phyloP scores from a whole-genome alignment of 148 eudicot species.

The Camellia lanceoleosa region DNA sequence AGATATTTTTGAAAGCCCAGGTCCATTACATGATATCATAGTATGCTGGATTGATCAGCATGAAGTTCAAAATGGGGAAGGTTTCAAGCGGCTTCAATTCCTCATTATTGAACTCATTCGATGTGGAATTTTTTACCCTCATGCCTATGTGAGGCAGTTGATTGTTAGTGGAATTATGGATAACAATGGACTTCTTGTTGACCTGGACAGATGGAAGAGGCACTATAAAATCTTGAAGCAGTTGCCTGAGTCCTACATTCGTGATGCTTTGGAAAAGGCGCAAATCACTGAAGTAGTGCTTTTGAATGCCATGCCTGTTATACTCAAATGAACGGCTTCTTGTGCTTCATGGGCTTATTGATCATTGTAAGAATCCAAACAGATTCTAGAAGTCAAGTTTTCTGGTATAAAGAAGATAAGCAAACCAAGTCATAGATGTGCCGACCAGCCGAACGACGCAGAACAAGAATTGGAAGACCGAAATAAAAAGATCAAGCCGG shows the following conservation, averaged over 20 bases:
- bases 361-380: slow-evolving; percentile 28
- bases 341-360: slow-evolving; percentile 56
- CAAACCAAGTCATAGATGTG: too few relatives aligned
- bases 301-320: slow-evolving; percentile 52
- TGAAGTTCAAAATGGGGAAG: slow-evolving; percentile 67
- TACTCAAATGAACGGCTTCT: slow-evolving; percentile 89
- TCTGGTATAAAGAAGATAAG: too few relatives aligned
- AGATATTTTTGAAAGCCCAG: slow-evolving; percentile 74
- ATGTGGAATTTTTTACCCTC: slow-evolving; percentile 75
- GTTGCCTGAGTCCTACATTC: slow-evolving; percentile 65
- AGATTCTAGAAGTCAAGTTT: too few relatives aligned
- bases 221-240: slow-evolving; percentile 82
- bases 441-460: too few relatives aligned
- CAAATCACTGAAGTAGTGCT: slow-evolving; percentile 37
- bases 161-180: slow-evolving; percentile 88
- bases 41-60: slow-evolving; percentile 98
- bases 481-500: too few relatives aligned
- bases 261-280: slow-evolving; percentile 61
- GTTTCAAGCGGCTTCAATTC: slow-evolving; percentile 70
- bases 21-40: slow-evolving; percentile 83
- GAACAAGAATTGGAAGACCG: too few relatives aligned
- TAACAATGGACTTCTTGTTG: slow-evolving; percentile 41
- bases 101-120: slow-evolving; percentile 68
- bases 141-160: slow-evolving; percentile 81
- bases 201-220: slow-evolving; percentile 50